phyloP scores from a whole-genome alignment of 768 basidiomycete genomes.

The Filobasidium floriforme region DNA sequence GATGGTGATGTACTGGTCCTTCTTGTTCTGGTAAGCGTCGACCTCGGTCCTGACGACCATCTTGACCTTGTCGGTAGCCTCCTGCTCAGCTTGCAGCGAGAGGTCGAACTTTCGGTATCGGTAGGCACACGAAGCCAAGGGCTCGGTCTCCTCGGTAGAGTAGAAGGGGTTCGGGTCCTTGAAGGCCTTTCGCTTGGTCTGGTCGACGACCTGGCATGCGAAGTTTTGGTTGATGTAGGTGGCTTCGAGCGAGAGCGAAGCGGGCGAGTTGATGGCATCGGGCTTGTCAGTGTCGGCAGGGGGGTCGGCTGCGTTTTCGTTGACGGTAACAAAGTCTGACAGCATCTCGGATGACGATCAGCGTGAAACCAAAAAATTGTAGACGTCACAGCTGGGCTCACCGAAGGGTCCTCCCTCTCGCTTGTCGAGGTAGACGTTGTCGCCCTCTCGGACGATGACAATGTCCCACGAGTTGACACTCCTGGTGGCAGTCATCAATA shows the following conservation, averaged over 20 bases:
- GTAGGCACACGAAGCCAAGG: conserved; percentile 91
- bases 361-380: background rate
- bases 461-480: conserved; percentile 99
- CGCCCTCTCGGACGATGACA: conserved; percentile 84
- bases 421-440: conserved; percentile 93
- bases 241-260: conserved; percentile 88
- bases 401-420: conserved; percentile 84
- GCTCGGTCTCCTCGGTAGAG: conserved; percentile 74
- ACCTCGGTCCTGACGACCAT: conserved; percentile 93
- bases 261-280: conserved; percentile 84
- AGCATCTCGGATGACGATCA: background rate
- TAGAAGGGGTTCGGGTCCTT: conserved; percentile 93
- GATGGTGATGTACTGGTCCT: conserved; percentile 70
- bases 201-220: conserved; percentile 85
- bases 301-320: conserved; percentile 95
- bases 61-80: conserved; percentile 55
- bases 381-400: conserved; percentile 20
- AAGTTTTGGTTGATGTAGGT: conserved; percentile 99
- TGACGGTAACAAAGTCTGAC: conserved; percentile 81
- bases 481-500: conserved; percentile 90
- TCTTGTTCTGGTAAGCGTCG: conserved; percentile 67
- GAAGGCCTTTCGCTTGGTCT: conserved; percentile 64
- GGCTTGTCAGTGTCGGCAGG: conserved; percentile 56
- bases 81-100: conserved; percentile 77
- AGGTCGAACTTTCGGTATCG: conserved; percentile 93